Base-by-base conservation (phyloP, 1,284 basidiomycete genomes). In the Rhodotorula sp. region DNA sequence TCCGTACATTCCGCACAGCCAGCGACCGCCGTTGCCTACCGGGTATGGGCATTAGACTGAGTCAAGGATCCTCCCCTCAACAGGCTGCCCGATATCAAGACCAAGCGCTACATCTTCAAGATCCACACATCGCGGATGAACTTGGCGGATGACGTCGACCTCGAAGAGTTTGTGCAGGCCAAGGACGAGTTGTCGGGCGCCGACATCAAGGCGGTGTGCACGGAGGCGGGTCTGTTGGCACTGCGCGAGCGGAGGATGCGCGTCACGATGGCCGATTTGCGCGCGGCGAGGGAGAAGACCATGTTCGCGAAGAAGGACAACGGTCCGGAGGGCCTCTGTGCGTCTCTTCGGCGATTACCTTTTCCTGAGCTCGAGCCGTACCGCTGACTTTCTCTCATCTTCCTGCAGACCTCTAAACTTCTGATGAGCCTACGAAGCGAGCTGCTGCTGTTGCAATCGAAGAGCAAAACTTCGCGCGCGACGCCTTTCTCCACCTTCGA, bases 41-140 rank as follows among this genome's bases (percentile, higher is more conserved):
- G 34, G 34, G 8, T 7, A 34, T 34, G 34, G 34, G 34, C 34
- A 6, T 34, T 34, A 34, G 34, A 34, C 34, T 34, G 34, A 34
- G 34, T 1, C 34, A 34, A 34, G 34, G 34, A 34, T 34, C 8
- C 34, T 34, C 34, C 34, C 7, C n/a, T 48, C 23, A 18, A 34
- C 85, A 93, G 93, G 16, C 83, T 97, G 49, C 94, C 94, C 31
- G 93, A 97, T 79, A 88, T 94, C 73, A 97, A 95, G 85, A 97
- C 94, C 60, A 95, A 97, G 81, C 90, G 94, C 31, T 95, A 97
- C 82, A 99, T 99, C 80, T 99, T 99, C 89, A 89, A 90, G 80
- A 83, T 99, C 76, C 97, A 99, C 82, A 99, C 97, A 3, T 89
- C 92, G 50, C 89, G 95, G 34, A 99, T 99, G 97, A 97, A 88